These are phyloP conservation scores for Syncephalis fuscata DNA, from an alignment of 371 early-diverging fungal species.

Conservation along the genomic window DNA sequence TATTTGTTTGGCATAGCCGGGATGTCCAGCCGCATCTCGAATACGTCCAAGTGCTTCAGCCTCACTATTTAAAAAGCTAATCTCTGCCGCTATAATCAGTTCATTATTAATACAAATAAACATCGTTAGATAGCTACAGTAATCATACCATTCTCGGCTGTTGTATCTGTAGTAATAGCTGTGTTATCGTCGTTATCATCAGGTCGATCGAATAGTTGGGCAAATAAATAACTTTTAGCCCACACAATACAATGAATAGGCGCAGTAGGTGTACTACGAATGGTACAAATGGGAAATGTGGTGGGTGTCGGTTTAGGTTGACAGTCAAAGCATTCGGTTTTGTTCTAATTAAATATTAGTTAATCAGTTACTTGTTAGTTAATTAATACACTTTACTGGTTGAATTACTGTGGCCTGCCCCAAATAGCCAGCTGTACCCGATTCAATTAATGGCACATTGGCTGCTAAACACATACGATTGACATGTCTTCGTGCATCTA, in stretches of 20 bases:
- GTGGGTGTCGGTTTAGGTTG: conserved; percentile 77
- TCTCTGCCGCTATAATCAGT: conserved; percentile 37
- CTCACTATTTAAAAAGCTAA: conserved; percentile 51
- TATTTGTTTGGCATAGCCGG: conserved; percentile 48
- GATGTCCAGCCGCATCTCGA: conserved; percentile 31
- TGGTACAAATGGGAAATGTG: conserved; percentile 95
- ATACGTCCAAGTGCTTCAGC: conserved; percentile 46
- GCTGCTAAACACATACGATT: conserved; percentile 92
- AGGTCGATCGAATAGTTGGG: conserved; percentile 68
- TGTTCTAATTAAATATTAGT: conserved; percentile 12
- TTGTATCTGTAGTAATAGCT: conserved; percentile 18
- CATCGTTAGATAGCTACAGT: background rate
- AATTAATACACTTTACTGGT: conserved; percentile 22
- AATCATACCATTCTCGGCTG: conserved; percentile 43
- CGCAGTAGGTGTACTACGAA: conserved; percentile 87
- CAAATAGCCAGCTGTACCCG: conserved; percentile 91
- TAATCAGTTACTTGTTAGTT: conserved; percentile 3
- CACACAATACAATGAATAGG: conserved; percentile 99
- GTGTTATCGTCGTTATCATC: conserved; percentile 37
- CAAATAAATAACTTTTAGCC: conserved; percentile 87
- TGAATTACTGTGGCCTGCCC: conserved; percentile 92
- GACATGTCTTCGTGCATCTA: conserved; percentile 89
- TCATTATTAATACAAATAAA: background rate
- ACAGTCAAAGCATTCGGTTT: conserved; percentile 96
- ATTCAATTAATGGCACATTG: conserved; percentile 83